Evolutionary conservation across 208 protist genomes (phyloP), one percentile per base, ranked within the genome.

Genomic region (Acanthamoeba castellanii): DNA sequence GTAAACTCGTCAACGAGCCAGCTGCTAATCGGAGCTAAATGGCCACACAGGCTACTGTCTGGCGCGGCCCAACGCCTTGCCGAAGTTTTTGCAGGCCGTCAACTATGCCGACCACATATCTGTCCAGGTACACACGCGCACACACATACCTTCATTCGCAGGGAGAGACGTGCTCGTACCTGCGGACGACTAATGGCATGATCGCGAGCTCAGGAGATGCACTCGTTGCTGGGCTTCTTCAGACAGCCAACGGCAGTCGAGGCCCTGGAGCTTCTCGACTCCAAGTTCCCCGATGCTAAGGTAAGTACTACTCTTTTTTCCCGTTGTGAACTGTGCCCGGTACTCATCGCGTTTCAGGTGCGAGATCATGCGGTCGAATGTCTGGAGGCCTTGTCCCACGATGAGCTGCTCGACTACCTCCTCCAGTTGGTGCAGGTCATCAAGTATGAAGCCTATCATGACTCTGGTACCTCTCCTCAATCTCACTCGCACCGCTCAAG

Each of bases 401-500:
- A 96, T 16, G 76, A 97, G 50, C 61, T 98, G 3, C 82, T 85
- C 0, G 85, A 96, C 61, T 98, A 96, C 68, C 90, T 98, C 16
- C 76, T 97, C 37, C 97, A 98, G 95, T 94, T 98, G 13, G 91
- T 97, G 11, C 96, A 97, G 94, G 96, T 96, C 18, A 45, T 99
- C 55, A 99, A 99, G 87, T 99, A 98, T 66, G 98, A 99, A 93
- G 55, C 95, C 3, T 97, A 98, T 57, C 97, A 98, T 42, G 96
- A 98, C 81, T 68, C 61, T 8, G 61, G 61, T 68, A 68, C 97
- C 22, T 97, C 98, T 64, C 72, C 72, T 13, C 94, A 98, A 52
- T 52, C 47, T 16, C 47, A 52, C 47, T 52, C 52, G 1, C 16
- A 0, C 52, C 16, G 52, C 1, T 57, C 18, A 57, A 57, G 52